Conservation (phyloP, 495 filamentous ascomycete genomes). For the Tuber indicum region DNA sequence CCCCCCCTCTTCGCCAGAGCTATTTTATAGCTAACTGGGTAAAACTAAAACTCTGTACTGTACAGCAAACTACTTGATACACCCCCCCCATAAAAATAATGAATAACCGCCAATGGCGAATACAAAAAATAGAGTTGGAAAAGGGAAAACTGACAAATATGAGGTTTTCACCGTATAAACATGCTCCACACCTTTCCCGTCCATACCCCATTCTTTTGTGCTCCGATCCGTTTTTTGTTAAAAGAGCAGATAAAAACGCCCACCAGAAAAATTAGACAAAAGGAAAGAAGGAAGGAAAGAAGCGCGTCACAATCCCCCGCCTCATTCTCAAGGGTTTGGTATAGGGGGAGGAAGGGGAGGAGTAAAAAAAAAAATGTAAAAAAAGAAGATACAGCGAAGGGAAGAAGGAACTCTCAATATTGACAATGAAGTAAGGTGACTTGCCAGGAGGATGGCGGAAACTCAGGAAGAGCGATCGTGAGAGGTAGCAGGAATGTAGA, state of each 20-base stretch:
- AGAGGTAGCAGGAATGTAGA: neutral
- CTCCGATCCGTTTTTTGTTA: conserved; percentile 4
- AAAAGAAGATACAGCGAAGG: conserved; percentile 5
- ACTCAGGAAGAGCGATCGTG: neutral
- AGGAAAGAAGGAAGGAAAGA: neutral
- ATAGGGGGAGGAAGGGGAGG: neutral
- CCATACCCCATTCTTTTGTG: conserved; percentile 10
- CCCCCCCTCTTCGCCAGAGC: neutral
- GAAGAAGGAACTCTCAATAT: conserved; percentile 2
- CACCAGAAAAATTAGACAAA: conserved; percentile 17
- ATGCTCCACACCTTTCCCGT: conserved; percentile 7
- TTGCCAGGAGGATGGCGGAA: neutral
- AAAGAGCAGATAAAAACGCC: conserved; percentile 5
- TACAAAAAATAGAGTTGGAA: neutral
- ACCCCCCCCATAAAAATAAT: neutral
- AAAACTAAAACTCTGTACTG: conserved; percentile 2
- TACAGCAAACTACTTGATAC: neutral
- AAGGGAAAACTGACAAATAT: neutral
- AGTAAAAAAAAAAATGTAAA: neutral
- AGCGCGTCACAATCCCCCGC: neutral
- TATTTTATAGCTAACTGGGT: neutral
- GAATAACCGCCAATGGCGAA: neutral
- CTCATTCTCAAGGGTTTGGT: neutral
- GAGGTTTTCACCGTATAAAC: neutral
- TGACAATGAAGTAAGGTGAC: conserved; percentile 1